Evolutionary conservation across 2,329 filamentous ascomycete genomes (phyloP), one percentile per base, ranked within the genome.

Genomic region (Diaporthe vexans): DNA sequence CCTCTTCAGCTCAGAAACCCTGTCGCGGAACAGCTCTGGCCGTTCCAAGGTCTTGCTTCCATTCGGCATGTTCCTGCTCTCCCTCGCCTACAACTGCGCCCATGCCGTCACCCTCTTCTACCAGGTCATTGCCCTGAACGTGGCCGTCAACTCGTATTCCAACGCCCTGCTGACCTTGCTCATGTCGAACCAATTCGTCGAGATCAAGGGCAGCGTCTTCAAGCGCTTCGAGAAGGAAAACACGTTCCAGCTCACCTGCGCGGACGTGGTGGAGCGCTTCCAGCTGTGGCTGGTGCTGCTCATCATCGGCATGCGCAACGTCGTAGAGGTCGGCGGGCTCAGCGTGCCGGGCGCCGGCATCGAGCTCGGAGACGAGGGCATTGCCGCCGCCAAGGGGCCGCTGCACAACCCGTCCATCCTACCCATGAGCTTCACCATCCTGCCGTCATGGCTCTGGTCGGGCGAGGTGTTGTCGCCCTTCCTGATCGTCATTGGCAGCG

Each of bases 201-300:
- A 99, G 85, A 98, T 99, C 87, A 99, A 99, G 81, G 94, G 94
- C 75, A 97, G 95, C 0, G 97, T 99, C 0, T 99, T 99, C 87
- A 98, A 99, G 86, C 97, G 96, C 75, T 97, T 98, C 77, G 97
- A 99, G 79, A 98, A 98, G 82, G 97, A 99, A 81, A 98, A 98
- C 77, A 86, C 98, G 0, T 99, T 99, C 81, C 97, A 99, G 82
- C 88, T 99, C 19, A 97, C 96, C 0, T 99, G 97, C 78, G 96
- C 97, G 5, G 97, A 99, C 81, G 93, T 99, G 46, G 97, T 99
- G 1, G 97, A 99, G 84, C 91, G 97, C 1, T 99, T 99, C 79
- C 97, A 99, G 80, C 90, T 99, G 1, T 98, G 96, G 95, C 91
- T 99, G 61, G 98, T 99, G 93, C 89, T 99, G 1, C 89, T 97